phyloP scores from a whole-genome alignment of 148 eudicot species.

The Linanthus parryae region DNA sequence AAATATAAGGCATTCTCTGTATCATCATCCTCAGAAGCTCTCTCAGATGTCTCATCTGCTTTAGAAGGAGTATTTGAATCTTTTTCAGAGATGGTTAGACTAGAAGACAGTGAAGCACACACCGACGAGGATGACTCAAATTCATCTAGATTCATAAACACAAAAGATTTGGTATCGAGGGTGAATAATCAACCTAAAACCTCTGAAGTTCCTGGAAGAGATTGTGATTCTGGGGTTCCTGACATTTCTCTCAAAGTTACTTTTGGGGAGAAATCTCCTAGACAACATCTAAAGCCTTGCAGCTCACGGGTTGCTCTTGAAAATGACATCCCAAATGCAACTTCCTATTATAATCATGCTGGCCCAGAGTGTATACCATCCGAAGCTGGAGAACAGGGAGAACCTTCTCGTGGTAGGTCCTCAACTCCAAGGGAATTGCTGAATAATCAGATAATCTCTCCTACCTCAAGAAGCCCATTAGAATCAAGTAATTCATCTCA shows the following conservation, averaged over 20 bases:
- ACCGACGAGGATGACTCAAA: constrained; percentile 39
- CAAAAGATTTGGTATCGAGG: constrained; percentile 35
- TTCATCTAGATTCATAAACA: constrained; percentile 33
- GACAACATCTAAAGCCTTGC: constrained; percentile 39
- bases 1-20: constrained; percentile 51
- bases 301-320: constrained; percentile 31
- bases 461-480: constrained; percentile 43
- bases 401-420: constrained; percentile 38
- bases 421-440: constrained; percentile 52
- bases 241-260: constrained; percentile 30
- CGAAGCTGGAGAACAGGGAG: constrained; percentile 51
- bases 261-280: constrained; percentile 28
- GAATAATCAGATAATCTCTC: constrained; percentile 45
- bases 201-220: constrained; percentile 41
- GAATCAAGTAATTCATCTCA: constrained; percentile 35
- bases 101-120: constrained; percentile 31
- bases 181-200: constrained; percentile 25
- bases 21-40: constrained; percentile 52
- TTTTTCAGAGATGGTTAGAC: constrained; percentile 38
- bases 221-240: constrained; percentile 22
- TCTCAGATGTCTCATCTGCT: constrained; percentile 45
- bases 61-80: constrained; percentile 57
- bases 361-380: constrained; percentile 47
- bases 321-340: constrained; percentile 33
- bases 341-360: constrained; percentile 52